Percentiles rank a stretch among this genome's conserved stretches.
These are phyloP conservation scores for Coniochaeta sp. DNA, from an alignment of 2,329 filamentous ascomycete species.

Conservation along the genomic window DNA sequence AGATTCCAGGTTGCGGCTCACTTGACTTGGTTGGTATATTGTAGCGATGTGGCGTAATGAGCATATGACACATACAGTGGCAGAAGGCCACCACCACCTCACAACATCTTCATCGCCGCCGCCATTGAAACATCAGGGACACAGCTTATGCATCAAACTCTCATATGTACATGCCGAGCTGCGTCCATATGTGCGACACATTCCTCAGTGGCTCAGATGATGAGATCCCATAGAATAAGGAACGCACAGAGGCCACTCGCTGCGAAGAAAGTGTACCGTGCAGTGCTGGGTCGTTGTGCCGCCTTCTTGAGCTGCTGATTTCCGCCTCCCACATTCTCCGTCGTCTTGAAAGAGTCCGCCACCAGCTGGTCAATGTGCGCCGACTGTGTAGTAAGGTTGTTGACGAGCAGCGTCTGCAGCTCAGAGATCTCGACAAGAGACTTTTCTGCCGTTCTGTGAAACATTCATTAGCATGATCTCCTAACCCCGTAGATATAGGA, in stretches of 20 bases:
- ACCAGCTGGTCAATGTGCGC: conserved; percentile 87
- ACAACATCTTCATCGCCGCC: no score
- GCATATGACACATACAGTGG: no score
- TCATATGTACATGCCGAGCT: no score
- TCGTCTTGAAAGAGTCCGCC: conserved; percentile 71
- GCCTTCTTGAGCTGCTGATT: conserved; percentile 90
- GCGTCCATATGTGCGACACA: not conserved
- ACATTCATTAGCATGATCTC: not conserved
- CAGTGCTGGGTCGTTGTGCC: conserved; percentile 62
- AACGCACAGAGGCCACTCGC: conserved; percentile 68
- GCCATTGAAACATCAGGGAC: no score
- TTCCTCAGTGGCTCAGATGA: conserved; percentile 30
- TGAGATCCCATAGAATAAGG: conserved; percentile 70
- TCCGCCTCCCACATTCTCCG: conserved; percentile 79
- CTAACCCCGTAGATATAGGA: not conserved
- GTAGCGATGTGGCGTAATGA: no score
- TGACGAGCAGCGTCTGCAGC: conserved; percentile 80
- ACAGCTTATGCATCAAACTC: no score
- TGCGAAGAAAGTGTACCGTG: conserved; percentile 74
- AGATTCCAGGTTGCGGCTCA: no score
- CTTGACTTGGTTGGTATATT: no score
- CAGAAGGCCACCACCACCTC: no score
- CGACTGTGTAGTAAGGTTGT: conserved; percentile 77
- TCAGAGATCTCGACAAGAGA: conserved; percentile 90
- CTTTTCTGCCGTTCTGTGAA: conserved; percentile 70